These are phyloP conservation scores for Euryodendron excelsum DNA, from an alignment of 148 eudicot species.

Conservation along the genomic window DNA sequence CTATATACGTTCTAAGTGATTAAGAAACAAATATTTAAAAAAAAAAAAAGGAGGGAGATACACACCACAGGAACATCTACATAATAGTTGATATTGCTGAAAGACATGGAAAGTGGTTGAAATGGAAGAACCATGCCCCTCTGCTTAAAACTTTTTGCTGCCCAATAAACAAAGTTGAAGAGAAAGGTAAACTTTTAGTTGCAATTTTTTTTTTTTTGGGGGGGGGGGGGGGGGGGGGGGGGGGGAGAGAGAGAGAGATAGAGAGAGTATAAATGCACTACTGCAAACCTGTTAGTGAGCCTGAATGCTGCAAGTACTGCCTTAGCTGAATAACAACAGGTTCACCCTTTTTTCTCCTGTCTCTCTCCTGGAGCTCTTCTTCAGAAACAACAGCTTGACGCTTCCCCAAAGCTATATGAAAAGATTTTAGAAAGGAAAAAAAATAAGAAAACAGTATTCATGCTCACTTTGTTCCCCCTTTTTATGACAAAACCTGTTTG, in stretches of 20 bases:
- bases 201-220: not conserved
- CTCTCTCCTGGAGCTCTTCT: slow-evolving; percentile 69
- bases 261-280: not conserved
- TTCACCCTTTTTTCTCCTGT: slow-evolving; percentile 58
- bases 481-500: not conserved
- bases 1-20: not conserved
- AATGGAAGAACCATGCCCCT: slow-evolving; percentile 98
- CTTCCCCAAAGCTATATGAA: slow-evolving; percentile 68
- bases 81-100: slow-evolving; percentile 84
- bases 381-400: slow-evolving; percentile 84
- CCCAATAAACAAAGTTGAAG: slow-evolving; percentile 2
- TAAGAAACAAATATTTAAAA: not conserved
- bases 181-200: slow-evolving; percentile 15
- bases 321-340: slow-evolving; percentile 61
- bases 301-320: slow-evolving; percentile 79
- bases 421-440: not conserved
- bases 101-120: slow-evolving; percentile 93
- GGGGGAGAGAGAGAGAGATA: not conserved
- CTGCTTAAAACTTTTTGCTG: slow-evolving; percentile 59
- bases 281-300: slow-evolving; percentile 64
- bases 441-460: not conserved
- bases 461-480: not conserved
- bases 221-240: not conserved
- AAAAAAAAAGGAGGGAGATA: slow-evolving; percentile 15
- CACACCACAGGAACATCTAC: slow-evolving; percentile 93